Conservation (phyloP, 495 filamentous ascomycete species). For the Podospora anserina region DNA sequence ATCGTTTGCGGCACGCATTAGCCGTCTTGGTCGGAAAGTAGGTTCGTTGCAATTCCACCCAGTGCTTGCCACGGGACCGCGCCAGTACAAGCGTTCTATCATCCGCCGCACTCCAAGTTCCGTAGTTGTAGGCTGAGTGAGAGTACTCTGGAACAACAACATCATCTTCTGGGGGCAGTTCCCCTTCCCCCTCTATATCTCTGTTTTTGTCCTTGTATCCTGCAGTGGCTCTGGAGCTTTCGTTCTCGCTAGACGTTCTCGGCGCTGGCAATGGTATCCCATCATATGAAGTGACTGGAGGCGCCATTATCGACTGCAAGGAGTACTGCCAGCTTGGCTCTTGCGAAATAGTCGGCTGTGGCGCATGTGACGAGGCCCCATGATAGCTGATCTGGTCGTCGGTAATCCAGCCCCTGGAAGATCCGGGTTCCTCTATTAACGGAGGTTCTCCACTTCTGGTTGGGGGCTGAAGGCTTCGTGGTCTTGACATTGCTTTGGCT, state of each 20-base stretch:
- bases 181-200: neutral
- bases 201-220: neutral
- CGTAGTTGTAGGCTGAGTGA: constrained; percentile 43
- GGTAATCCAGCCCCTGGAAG: neutral
- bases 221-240: neutral
- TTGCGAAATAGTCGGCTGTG: neutral
- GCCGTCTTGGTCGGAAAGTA: constrained; percentile 70
- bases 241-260: neutral
- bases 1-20: constrained; percentile 77
- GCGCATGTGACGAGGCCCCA: neutral
- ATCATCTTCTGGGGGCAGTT: neutral
- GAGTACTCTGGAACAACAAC: constrained; percentile 13
- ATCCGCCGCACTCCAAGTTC: constrained; percentile 61
- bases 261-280: neutral
- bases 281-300: neutral
- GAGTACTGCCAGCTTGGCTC: neutral
- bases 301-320: neutral
- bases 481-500: neutral
- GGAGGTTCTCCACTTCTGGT: neutral
- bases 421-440: neutral
- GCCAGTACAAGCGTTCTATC: constrained; percentile 62
- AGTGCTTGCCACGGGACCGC: constrained; percentile 61
- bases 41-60: constrained; percentile 63
- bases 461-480: neutral
- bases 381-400: neutral